These are phyloP conservation scores for Sclerotinia trifoliorum DNA, from an alignment of 2,329 filamentous ascomycete genomes.

Conservation along the genomic window DNA sequence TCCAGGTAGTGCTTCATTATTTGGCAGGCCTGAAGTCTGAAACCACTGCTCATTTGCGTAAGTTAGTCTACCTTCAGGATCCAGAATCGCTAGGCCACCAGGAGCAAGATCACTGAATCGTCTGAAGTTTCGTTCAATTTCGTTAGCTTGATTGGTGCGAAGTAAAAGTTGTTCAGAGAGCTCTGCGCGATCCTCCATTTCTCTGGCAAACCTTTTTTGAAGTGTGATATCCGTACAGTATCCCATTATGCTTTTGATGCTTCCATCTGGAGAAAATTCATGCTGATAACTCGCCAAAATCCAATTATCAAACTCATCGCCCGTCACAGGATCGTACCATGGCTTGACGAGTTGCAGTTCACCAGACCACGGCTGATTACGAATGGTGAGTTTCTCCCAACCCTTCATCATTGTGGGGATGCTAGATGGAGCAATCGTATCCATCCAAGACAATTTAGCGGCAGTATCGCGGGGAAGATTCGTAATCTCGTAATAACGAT, in stretches of 20 bases:
- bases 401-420: slow-evolving; percentile 53
- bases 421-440: slow-evolving; percentile 65
- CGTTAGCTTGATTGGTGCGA: slow-evolving; percentile 57
- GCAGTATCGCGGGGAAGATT: slow-evolving; percentile 59
- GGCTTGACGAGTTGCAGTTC: slow-evolving; percentile 67
- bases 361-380: slow-evolving; percentile 63
- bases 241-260: slow-evolving; percentile 71
- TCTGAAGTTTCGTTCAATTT: slow-evolving; percentile 73
- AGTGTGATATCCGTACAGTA: slow-evolving; percentile 80
- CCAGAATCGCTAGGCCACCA: slow-evolving; percentile 44
- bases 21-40: slow-evolving; percentile 19
- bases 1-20: not conserved
- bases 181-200: slow-evolving; percentile 69
- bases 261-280: slow-evolving; percentile 61
- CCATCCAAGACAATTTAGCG: slow-evolving; percentile 67
- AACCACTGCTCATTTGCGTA: slow-evolving; percentile 26
- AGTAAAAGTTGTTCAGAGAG: slow-evolving; percentile 71
- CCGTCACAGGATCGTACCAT: slow-evolving; percentile 57
- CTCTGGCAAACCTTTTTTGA: slow-evolving; percentile 80
- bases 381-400: slow-evolving; percentile 61
- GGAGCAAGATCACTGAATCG: slow-evolving; percentile 80
- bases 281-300: slow-evolving; percentile 73
- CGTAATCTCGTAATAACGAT: slow-evolving; percentile 71
- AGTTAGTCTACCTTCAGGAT: slow-evolving; percentile 20
- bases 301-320: slow-evolving; percentile 67